Percentiles rank a stretch among this genome's conserved stretches.
These are phyloP conservation scores for Phytophthora podocarpi DNA, from an alignment of 352 stramenopile species.

Conservation along the genomic window DNA sequence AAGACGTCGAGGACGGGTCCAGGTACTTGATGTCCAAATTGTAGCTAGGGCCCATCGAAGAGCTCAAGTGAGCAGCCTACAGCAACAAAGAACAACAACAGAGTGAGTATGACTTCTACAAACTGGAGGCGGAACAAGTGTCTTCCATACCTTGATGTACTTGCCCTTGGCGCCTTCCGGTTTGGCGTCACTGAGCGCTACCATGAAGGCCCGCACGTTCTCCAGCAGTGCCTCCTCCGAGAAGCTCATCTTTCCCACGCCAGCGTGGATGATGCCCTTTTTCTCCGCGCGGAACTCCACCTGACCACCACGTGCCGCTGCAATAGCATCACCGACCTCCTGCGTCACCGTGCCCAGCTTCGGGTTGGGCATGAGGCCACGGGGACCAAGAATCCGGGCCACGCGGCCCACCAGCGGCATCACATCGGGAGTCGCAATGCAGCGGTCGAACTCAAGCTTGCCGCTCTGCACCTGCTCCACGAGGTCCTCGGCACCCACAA, in stretches of 20 bases:
- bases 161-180: conserved; percentile 93
- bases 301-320: conserved; percentile 79
- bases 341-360: conserved; percentile 97
- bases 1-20: conserved; percentile 80
- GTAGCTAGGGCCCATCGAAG: conserved; percentile 83
- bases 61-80: conserved; percentile 82
- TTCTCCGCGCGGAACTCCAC: conserved; percentile 92
- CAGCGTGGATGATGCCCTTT: conserved; percentile 90
- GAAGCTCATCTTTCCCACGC: conserved; percentile 91
- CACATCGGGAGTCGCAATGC: conserved; percentile 92
- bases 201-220: conserved; percentile 93
- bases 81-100: neutral
- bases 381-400: conserved; percentile 94
- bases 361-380: conserved; percentile 97
- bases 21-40: conserved; percentile 85
- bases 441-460: conserved; percentile 91
- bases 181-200: conserved; percentile 91
- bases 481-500: conserved; percentile 92
- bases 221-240: conserved; percentile 90
- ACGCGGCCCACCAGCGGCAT: conserved; percentile 94
- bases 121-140: neutral
- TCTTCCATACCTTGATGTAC: conserved; percentile 90
- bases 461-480: conserved; percentile 90
- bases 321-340: conserved; percentile 88
- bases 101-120: conserved; percentile 4